phyloP scores from a whole-genome alignment of 345 rosid genomes.

The Boechera stricta region DNA sequence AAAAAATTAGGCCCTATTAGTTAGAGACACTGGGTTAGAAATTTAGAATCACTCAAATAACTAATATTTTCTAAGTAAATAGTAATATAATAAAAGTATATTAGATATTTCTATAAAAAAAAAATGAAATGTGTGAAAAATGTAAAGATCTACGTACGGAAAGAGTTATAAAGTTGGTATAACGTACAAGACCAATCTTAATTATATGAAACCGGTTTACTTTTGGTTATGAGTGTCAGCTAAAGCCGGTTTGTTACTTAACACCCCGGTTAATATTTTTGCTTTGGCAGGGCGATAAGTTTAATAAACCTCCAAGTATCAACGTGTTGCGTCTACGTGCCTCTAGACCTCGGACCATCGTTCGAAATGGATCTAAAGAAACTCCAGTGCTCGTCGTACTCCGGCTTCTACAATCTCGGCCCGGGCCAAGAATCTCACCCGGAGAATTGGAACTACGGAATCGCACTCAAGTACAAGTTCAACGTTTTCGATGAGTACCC shows the following conservation, averaged over 20 bases:
- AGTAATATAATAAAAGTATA: too few species aligned
- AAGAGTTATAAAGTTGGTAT: too few species aligned
- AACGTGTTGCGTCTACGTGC: slow-evolving; percentile 90
- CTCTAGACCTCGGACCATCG: slow-evolving; percentile 85
- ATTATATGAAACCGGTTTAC: not conserved
- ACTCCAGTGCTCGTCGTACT: slow-evolving; percentile 67
- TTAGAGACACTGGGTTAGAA: too few species aligned
- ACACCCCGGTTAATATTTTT: slow-evolving; percentile 34
- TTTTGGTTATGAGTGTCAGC: not conserved
- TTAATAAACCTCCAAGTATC: slow-evolving; percentile 70
- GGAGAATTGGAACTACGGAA: slow-evolving; percentile 84
- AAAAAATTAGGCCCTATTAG: too few species aligned
- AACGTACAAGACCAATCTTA: too few species aligned
- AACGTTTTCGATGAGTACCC: slow-evolving; percentile 81
- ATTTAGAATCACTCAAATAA: too few species aligned
- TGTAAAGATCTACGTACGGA: not conserved
- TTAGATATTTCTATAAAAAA: too few species aligned
- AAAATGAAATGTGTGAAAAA: too few species aligned
- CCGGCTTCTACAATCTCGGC: slow-evolving; percentile 77
- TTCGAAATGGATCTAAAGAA: slow-evolving; percentile 77
- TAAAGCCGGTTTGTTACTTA: not conserved
- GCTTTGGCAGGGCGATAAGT: slow-evolving; percentile 62
- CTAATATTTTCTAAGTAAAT: too few species aligned
- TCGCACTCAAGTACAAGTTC: slow-evolving; percentile 81
- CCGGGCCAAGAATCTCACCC: slow-evolving; percentile 79